Evolutionary conservation across 1,139 yeast species (phyloP).

Genomic region (Diutina neorugosa): DNA sequence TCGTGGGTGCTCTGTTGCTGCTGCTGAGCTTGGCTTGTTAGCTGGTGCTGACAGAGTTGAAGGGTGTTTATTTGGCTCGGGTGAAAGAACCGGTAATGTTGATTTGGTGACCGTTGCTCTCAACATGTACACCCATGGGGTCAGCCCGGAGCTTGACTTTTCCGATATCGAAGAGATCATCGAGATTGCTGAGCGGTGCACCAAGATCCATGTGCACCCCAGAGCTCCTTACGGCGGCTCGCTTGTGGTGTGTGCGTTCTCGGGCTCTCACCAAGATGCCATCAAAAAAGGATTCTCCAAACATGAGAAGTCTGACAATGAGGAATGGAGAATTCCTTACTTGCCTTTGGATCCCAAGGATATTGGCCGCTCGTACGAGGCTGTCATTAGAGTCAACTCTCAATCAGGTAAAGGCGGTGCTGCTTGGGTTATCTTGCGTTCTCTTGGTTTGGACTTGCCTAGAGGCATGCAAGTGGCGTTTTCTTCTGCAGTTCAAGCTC

Average conservation of each 20-base stretch:
- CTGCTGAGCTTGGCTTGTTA: conserved; percentile 83
- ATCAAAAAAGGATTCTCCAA: conserved; percentile 84
- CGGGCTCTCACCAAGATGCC: conserved; percentile 97
- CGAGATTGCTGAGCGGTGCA: conserved; percentile 83
- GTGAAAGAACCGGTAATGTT: conserved; percentile 97
- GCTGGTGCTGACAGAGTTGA: conserved; percentile 98
- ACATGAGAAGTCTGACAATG: conserved; percentile 22
- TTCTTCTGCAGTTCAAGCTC: conserved; percentile 69
- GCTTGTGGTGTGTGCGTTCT: conserved; percentile 89
- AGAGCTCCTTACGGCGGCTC: conserved; percentile 98
- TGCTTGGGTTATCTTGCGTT: conserved; percentile 87
- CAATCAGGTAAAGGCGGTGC: conserved; percentile 99
- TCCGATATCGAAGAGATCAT: conserved; percentile 73
- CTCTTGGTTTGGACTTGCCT: conserved; percentile 85
- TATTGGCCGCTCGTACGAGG: conserved; percentile 94
- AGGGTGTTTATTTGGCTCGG: conserved; percentile 95
- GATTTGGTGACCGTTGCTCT: conserved; percentile 88
- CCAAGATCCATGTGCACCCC: conserved; percentile 85
- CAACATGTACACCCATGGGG: conserved; percentile 90
- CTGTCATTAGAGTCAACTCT: conserved; percentile 93
- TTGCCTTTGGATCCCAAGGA: conserved; percentile 94
- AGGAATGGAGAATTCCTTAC: conserved; percentile 79
- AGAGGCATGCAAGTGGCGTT: conserved; percentile 85
- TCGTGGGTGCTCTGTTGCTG: conserved; percentile 97
- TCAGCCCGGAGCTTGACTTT: conserved; percentile 76